Percentiles rank a stretch among this genome's conserved stretches.
phyloP scores from a whole-genome alignment of 1,284 basidiomycete species.

The Trichosporon sp. region DNA sequence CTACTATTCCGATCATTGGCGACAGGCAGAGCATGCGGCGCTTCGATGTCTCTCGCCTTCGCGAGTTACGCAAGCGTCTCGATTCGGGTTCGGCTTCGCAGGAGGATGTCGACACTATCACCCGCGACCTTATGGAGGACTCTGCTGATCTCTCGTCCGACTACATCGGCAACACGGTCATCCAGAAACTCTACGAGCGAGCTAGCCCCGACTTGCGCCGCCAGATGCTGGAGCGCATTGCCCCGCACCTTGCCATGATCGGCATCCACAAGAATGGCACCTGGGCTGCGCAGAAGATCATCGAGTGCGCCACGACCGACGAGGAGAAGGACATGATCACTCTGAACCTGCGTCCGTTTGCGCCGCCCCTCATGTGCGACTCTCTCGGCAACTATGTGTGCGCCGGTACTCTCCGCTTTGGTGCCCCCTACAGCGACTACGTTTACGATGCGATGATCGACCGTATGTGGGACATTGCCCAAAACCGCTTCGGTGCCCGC shows the following conservation, averaged over 20 bases:
- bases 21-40: constrained; percentile 75
- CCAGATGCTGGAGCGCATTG: constrained; percentile 89
- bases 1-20: constrained; percentile 81
- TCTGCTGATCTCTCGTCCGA: constrained; percentile 62
- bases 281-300: constrained; percentile 99
- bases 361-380: constrained; percentile 90
- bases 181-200: constrained; percentile 95
- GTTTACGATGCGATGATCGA: constrained; percentile 98
- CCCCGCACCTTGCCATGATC: constrained; percentile 93
- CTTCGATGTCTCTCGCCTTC: constrained; percentile 90
- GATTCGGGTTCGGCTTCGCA: constrained; percentile 76
- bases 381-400: constrained; percentile 97
- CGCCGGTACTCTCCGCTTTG: constrained; percentile 83
- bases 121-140: constrained; percentile 82
- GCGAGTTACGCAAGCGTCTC: constrained; percentile 89
- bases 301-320: constrained; percentile 86
- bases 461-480: constrained; percentile 96
- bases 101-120: constrained; percentile 89
- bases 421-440: constrained; percentile 84
- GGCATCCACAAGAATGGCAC: constrained; percentile 99
- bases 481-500: constrained; percentile 88
- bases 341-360: constrained; percentile 83
- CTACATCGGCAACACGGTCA: constrained; percentile 96
- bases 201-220: constrained; percentile 76
- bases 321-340: constrained; percentile 85